Percentiles rank a stretch among this genome's conserved stretches.
These are phyloP conservation scores for Aspergillus sp. DNA, from an alignment of 2,329 filamentous ascomycete species.

Conservation along the genomic window DNA sequence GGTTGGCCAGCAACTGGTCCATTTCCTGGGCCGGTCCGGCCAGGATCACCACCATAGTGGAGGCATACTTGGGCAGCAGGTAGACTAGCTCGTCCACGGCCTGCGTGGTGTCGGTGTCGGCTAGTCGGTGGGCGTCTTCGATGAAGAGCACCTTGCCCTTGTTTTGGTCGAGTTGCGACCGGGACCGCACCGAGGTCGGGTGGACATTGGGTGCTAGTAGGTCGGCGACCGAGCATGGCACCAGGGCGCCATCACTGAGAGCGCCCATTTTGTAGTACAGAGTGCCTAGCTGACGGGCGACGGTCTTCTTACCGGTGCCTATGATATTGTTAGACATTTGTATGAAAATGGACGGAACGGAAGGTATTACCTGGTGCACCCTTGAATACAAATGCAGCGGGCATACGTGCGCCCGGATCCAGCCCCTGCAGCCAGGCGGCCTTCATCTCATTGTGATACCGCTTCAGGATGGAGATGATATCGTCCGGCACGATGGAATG, in stretches of 20 bases:
- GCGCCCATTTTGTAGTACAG: conserved; percentile 27
- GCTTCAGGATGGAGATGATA: conserved; percentile 20
- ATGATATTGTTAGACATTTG: background rate
- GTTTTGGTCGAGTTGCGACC: conserved; percentile 15
- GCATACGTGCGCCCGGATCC: conserved; percentile 16
- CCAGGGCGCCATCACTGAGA: conserved; percentile 14
- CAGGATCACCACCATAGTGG: conserved; percentile 21
- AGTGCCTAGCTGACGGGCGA: conserved; percentile 19
- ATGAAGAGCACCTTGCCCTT: conserved; percentile 21
- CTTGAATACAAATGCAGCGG: conserved; percentile 24
- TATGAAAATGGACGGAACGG: too few species aligned
- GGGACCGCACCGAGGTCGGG: conserved; percentile 13
- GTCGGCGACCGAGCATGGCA: conserved; percentile 21
- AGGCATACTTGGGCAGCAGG: conserved; percentile 16
- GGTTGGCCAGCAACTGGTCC: conserved; percentile 21
- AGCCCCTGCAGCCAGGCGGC: conserved; percentile 21
- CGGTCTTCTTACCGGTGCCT: conserved; percentile 21
- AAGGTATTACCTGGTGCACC: conserved; percentile 17
- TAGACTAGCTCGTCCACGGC: conserved; percentile 21
- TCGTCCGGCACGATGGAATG: conserved; percentile 22
- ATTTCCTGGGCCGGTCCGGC: conserved; percentile 20
- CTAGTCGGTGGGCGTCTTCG: conserved; percentile 22
- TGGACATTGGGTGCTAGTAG: conserved; percentile 9
- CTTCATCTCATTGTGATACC: conserved; percentile 23
- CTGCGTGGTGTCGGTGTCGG: conserved; percentile 15